These are phyloP conservation scores for Nadsonia commutata DNA, from an alignment of 1,139 yeast species.

Conservation along the genomic window DNA sequence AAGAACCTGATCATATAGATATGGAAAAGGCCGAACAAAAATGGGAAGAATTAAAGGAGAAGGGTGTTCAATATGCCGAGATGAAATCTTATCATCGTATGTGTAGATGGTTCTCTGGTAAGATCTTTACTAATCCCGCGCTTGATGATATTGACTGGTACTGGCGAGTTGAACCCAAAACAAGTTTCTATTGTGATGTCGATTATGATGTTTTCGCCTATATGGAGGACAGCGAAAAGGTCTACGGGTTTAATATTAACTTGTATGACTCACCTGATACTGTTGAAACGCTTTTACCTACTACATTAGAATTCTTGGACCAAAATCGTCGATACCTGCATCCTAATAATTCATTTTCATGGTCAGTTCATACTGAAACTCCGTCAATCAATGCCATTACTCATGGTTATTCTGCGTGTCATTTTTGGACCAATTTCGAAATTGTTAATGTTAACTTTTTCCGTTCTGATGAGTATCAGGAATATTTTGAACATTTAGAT, in stretches of 20 bases:
- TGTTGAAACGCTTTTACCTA: constrained; percentile 52
- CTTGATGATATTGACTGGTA: constrained; percentile 43
- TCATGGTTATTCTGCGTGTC: constrained; percentile 70
- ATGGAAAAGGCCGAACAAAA: constrained; percentile 23
- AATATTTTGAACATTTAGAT: constrained; percentile 54
- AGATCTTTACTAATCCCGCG: constrained; percentile 48
- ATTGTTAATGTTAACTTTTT: constrained; percentile 68
- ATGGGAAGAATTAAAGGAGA: constrained; percentile 28
- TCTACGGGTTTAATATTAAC: constrained; percentile 56
- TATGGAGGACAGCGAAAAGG: constrained; percentile 46
- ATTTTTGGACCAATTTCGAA: constrained; percentile 81
- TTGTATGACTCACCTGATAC: constrained; percentile 57
- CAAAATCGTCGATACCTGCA: constrained; percentile 46
- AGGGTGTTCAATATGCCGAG: constrained; percentile 48
- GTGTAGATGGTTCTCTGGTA: constrained; percentile 62
- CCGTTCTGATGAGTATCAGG: constrained; percentile 47
- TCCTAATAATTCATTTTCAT: constrained; percentile 53
- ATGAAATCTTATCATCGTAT: constrained; percentile 57
- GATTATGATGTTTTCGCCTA: constrained; percentile 68
- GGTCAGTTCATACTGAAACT: constrained; percentile 44
- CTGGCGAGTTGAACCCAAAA: constrained; percentile 75
- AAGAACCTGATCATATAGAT: constrained; percentile 47
- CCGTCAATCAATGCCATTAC: constrained; percentile 30
- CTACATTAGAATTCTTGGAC: constrained; percentile 43
- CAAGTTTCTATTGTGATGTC: constrained; percentile 48